Evolutionary conservation across 2,329 filamentous ascomycete genomes (phyloP), one percentile per base, ranked within the genome.

Genomic region (Chrysoporthe austroafricana): DNA sequence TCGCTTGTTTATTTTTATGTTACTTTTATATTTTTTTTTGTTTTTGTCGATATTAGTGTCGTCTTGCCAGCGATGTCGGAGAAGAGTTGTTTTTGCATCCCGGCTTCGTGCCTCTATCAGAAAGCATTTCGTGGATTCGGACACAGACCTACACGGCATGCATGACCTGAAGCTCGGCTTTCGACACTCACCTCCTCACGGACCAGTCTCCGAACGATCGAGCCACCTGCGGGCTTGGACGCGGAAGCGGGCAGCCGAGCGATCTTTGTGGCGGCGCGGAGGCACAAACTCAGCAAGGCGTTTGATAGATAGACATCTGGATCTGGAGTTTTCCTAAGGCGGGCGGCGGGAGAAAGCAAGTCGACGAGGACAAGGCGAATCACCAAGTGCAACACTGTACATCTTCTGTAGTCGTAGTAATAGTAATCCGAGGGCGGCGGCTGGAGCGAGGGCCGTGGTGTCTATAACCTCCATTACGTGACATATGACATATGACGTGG

Each of bases 391-490:
- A 26, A 26, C 26, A 58, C 26, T 64, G 62, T 64, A 64, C 39
- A 64, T 58, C 50, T 58, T 58, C 26, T 39, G 43, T 58, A 59
- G 54, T 34, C 6, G 39, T 64, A 58, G 32, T 64, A 64, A 58
- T 46, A 34, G 62, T 64, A 64, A 64, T 64, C 32, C 44, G 57
- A 54, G 36, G 36, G 48, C 21, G 42, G 36, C 21, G 48, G 61
- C 61, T 11, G 61, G 26, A 13, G 34, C n/a, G 39, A 52, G 32
- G 46, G 61, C 46, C 48, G 36, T 43, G 61, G 14, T 42, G n/a
- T 21, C 3, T 44, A 44, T 42, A 34, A 2, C 6, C 7, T 3
- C 18, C 32, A 43, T 59, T 59, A 50, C 46, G 9, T 52, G 21
- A 52, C 48, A 52, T 3, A 13, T 52, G 48, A 26, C 14, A 13